Conservation (phyloP, 805 yeast genomes). For the Ascoidea rubescens region DNA sequence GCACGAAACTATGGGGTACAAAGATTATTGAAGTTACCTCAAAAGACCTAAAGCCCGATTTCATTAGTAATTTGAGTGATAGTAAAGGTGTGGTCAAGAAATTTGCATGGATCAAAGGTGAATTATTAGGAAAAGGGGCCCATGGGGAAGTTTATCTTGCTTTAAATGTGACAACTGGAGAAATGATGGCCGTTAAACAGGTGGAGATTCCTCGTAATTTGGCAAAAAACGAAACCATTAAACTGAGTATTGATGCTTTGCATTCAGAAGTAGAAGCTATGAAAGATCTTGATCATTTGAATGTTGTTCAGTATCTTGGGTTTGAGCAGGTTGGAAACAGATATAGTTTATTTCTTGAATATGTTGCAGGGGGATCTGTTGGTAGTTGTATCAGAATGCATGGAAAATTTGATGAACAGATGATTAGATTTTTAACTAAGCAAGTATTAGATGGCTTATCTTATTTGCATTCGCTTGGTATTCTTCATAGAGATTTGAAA, state of each 20-base stretch:
- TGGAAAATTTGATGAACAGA: constrained; percentile 72
- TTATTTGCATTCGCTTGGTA: constrained; percentile 80
- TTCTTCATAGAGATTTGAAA: constrained; percentile 85
- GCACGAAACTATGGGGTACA: constrained; percentile 98
- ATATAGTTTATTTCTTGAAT: constrained; percentile 81
- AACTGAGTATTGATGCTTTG: constrained; percentile 66
- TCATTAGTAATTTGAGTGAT: constrained; percentile 51
- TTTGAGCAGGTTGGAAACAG: constrained; percentile 64
- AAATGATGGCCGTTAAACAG: constrained; percentile 97
- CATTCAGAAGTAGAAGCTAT: constrained; percentile 85
- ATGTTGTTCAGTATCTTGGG: constrained; percentile 92
- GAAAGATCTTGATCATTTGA: constrained; percentile 86
- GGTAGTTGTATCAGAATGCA: constrained; percentile 71
- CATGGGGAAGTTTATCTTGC: constrained; percentile 91
- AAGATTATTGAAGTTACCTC: constrained; percentile 83
- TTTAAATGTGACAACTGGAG: constrained; percentile 90
- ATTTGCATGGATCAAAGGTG: constrained; percentile 97
- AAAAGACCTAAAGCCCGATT: constrained; percentile 44
- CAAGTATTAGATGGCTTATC: constrained; percentile 78
- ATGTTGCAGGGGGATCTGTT: constrained; percentile 96
- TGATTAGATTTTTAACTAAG: constrained; percentile 57
- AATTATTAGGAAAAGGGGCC: constrained; percentile 89
- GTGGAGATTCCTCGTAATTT: constrained; percentile 49
- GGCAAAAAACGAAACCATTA: constrained; percentile 26
- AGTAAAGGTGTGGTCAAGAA: constrained; percentile 61